Percentiles rank a stretch among this genome's conserved stretches.
Evolutionary conservation across 108 stramenopile species (phyloP).

Genomic region (Nitzschia sp.): DNA sequence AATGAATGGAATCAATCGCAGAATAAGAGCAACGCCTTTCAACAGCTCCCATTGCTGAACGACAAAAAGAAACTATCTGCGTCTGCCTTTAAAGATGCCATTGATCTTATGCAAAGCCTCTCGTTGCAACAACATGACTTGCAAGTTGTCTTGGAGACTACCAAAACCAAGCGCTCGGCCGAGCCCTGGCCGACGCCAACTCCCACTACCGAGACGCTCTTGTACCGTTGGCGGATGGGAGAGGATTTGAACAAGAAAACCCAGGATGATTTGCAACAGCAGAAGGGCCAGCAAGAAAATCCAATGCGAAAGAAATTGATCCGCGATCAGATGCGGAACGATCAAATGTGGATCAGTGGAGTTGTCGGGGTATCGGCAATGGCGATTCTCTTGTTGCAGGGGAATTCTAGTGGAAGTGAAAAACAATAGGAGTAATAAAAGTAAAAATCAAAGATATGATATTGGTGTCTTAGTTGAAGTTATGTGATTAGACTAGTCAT

Average conservation of each 20-base stretch:
- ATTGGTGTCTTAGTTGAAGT: not conserved
- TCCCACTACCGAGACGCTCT: conserved; percentile 17
- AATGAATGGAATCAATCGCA: conserved; percentile 47
- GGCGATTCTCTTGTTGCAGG: conserved; percentile 36
- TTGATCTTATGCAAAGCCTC: conserved; percentile 67
- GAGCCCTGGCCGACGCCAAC: conserved; percentile 31
- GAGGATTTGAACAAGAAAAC: conserved; percentile 22
- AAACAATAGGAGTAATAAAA: not conserved
- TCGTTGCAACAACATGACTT: conserved; percentile 61
- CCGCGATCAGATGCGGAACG: conserved; percentile 47
- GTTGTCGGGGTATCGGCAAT: conserved; percentile 45
- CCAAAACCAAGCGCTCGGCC: conserved; percentile 35
- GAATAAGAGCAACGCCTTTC: conserved; percentile 51
- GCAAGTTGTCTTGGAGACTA: conserved; percentile 40
- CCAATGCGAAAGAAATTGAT: conserved; percentile 43
- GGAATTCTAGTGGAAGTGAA: not conserved
- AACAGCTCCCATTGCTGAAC: conserved; percentile 41
- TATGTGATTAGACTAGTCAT: conserved; percentile 1
- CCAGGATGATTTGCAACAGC: conserved; percentile 16
- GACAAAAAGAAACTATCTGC: conserved; percentile 3
- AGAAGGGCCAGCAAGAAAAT: conserved; percentile 15
- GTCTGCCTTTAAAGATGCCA: conserved; percentile 44
- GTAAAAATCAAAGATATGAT: not conserved
- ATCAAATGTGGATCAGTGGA: conserved; percentile 64
- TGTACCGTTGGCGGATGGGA: conserved; percentile 59